Conservation (phyloP, 2,329 filamentous ascomycete genomes). For the Ceratocystis eucalypticola region DNA sequence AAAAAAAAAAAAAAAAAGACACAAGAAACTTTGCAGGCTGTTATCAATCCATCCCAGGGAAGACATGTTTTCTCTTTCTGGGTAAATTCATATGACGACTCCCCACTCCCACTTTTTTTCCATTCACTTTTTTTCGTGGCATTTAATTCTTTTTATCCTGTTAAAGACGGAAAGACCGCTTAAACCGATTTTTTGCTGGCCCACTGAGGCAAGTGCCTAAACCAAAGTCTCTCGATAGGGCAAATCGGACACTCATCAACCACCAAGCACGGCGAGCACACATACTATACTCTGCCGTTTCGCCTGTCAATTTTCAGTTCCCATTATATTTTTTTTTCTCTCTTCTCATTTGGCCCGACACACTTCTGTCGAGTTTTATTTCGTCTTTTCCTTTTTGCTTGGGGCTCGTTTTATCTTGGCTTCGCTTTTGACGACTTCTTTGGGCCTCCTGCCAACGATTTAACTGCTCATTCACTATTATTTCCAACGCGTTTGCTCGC, state of each 20-base stretch:
- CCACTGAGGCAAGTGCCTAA: background rate
- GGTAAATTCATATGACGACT: background rate
- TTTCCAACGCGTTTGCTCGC: background rate
- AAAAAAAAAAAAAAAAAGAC: background rate
- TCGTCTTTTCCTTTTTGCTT: conserved; percentile 6
- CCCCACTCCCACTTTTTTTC: background rate
- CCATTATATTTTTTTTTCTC: background rate
- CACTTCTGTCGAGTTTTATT: background rate
- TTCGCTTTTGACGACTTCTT: background rate
- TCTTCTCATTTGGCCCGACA: background rate
- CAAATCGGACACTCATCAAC: background rate
- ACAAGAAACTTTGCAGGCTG: background rate
- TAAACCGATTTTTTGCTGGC: background rate
- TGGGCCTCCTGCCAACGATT: background rate
- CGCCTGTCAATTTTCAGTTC: background rate
- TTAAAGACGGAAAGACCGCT: conserved; percentile 1
- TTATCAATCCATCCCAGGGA: background rate
- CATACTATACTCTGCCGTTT: background rate
- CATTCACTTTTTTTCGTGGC: background rate
- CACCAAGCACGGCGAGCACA: background rate
- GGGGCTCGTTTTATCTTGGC: background rate
- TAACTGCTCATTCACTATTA: background rate
- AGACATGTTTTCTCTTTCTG: background rate
- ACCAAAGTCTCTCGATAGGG: background rate
- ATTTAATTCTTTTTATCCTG: background rate